phyloP scores from a whole-genome alignment of 2,329 filamentous ascomycete genomes.

The Aspergillus fijiensis region DNA sequence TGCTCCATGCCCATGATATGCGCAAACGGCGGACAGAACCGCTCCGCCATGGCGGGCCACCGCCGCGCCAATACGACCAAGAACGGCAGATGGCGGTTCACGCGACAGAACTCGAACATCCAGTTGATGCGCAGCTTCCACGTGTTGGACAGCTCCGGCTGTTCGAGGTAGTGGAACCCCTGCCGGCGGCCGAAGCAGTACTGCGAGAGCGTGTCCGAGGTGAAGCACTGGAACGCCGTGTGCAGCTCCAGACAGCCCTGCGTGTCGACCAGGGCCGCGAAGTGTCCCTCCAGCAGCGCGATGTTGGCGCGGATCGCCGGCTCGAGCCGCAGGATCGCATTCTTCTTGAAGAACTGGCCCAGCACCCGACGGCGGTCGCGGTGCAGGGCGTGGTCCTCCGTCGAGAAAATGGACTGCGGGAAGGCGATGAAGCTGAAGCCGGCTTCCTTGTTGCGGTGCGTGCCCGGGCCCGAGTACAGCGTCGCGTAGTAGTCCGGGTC shows the following conservation, averaged over 20 bases:
- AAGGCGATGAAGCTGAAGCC: not conserved
- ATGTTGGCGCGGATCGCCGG: not conserved
- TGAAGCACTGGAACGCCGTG: constrained; percentile 8
- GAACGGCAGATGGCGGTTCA: not conserved
- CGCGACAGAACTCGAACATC: not conserved
- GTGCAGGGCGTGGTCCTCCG: constrained; percentile 2
- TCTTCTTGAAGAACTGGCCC: constrained; percentile 5
- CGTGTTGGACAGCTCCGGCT: not conserved
- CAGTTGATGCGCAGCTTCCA: not conserved
- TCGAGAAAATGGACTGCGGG: not conserved
- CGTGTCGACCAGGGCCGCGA: not conserved
- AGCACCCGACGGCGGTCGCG: not conserved
- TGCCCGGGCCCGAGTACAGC: not conserved
- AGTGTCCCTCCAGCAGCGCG: not conserved
- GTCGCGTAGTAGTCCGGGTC: constrained; percentile 4
- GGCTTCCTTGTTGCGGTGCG: not conserved
- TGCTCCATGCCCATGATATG: not conserved
- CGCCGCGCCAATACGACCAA: not conserved
- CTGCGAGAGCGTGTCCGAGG: not conserved
- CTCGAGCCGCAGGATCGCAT: not conserved
- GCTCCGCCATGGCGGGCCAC: not conserved
- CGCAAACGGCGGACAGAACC: not conserved
- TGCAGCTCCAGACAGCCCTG: not conserved
- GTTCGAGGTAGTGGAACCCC: not conserved
- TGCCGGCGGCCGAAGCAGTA: not conserved